Conservation (phyloP, 768 basidiomycete species). For the Mycena venus region DNA sequence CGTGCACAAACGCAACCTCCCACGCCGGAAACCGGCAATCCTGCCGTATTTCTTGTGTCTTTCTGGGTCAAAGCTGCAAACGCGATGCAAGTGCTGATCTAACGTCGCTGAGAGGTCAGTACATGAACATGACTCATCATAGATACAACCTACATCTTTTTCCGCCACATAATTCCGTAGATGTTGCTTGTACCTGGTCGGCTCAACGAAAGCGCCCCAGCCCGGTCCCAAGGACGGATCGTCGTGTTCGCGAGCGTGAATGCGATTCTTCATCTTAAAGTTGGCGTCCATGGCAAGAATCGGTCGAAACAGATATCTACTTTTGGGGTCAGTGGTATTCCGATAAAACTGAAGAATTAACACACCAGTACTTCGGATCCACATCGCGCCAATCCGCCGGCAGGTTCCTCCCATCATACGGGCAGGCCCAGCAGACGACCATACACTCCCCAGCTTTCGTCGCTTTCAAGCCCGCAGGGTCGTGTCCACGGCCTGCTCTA, state of each 20-base stretch:
- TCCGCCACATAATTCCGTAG: constrained; percentile 20
- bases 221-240: constrained; percentile 27
- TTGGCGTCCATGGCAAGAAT: constrained; percentile 42
- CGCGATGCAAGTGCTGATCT: constrained; percentile 35
- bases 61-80: constrained; percentile 36
- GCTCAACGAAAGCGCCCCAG: constrained; percentile 19
- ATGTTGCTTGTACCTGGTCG: not conserved
- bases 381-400: constrained; percentile 29
- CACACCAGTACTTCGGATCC: constrained; percentile 4
- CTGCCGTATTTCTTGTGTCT: constrained; percentile 30
- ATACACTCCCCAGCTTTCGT: constrained; percentile 19
- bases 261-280: constrained; percentile 39
- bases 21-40: constrained; percentile 22
- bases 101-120: not conserved
- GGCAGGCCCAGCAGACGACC: constrained; percentile 39
- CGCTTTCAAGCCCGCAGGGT: constrained; percentile 9
- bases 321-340: not conserved
- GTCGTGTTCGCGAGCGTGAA: not conserved
- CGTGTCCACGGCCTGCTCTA: constrained; percentile 14
- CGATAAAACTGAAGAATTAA: not conserved
- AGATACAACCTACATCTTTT: constrained; percentile 18
- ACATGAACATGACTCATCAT: too few species aligned
- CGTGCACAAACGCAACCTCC: constrained; percentile 31
- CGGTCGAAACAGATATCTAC: constrained; percentile 38
- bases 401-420: constrained; percentile 30